A percentile compares a stretch with the other conserved stretches of the same genome.
phyloP scores from a whole-genome alignment of 225 moss, liverwort and hornwort species.

The Physcomitrellopsis africana region DNA sequence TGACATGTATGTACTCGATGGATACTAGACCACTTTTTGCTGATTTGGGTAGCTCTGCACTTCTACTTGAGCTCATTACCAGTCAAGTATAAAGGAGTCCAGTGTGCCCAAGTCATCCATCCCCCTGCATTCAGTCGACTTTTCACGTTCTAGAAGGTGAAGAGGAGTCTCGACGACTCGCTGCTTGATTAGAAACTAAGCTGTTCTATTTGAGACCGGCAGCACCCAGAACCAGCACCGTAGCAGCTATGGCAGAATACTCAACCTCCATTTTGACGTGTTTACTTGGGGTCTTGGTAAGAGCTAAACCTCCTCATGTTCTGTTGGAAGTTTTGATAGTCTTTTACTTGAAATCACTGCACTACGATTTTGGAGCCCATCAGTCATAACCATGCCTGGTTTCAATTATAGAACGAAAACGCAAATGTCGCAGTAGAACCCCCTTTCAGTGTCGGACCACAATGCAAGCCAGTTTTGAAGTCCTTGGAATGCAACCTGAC shows the following conservation, averaged over 20 bases:
- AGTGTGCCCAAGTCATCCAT: slow-evolving; percentile 11
- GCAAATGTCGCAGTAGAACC: background rate
- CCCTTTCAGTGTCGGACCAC: background rate
- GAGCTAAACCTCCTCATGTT: slow-evolving; percentile 13
- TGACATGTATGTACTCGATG: slow-evolving; percentile 40
- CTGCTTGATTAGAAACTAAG: background rate
- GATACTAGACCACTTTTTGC: slow-evolving; percentile 33
- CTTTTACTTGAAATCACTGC: slow-evolving; percentile 1
- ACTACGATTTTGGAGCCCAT: background rate
- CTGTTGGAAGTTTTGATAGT: background rate
- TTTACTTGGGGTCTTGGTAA: slow-evolving; percentile 36
- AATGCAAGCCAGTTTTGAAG: too few relatives aligned
- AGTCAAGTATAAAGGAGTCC: slow-evolving; percentile 26
- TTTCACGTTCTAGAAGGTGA: background rate
- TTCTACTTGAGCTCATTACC: slow-evolving; percentile 7
- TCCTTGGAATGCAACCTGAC: background rate
- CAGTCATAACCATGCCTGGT: background rate
- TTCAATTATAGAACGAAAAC: background rate
- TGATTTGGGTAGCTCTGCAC: slow-evolving; percentile 19
- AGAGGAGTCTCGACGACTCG: slow-evolving; percentile 6
- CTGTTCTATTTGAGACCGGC: background rate
- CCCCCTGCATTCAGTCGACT: background rate
- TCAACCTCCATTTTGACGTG: slow-evolving; percentile 18
- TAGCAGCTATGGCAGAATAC: slow-evolving; percentile 34
- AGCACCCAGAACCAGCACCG: background rate